These are phyloP conservation scores for Hypomyces perniciosus DNA, from an alignment of 2,329 filamentous ascomycete genomes.

Conservation along the genomic window DNA sequence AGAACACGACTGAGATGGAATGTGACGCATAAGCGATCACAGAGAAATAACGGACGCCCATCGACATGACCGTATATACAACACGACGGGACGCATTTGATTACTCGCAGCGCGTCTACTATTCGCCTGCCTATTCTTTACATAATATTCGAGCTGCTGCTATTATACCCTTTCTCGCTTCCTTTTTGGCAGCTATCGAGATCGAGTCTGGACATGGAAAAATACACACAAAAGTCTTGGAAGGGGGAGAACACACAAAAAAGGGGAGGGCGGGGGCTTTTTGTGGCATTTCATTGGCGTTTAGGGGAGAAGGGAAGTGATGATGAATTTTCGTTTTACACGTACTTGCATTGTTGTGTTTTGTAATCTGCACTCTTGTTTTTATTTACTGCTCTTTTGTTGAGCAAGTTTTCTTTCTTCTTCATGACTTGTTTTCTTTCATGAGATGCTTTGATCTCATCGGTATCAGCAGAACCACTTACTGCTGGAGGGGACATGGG, in stretches of 20 bases:
- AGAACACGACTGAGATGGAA: background rate
- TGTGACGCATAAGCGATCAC: background rate
- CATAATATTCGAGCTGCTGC: background rate
- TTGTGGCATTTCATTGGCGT: slow-evolving; percentile 9
- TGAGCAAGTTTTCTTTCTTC: background rate
- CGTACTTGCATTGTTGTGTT: background rate
- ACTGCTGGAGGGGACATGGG: too few species aligned
- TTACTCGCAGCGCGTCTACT: background rate
- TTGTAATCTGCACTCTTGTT: background rate
- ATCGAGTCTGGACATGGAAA: background rate
- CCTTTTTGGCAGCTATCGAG: slow-evolving; percentile 1
- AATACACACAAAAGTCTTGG: background rate
- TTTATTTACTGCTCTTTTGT: background rate
- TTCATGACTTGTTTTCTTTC: background rate
- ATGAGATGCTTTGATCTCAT: too few species aligned
- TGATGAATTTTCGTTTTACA: slow-evolving; percentile 1
- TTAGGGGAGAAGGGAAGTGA: background rate
- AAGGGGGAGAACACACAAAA: background rate
- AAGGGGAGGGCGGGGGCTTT: background rate
- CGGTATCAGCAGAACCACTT: too few species aligned
- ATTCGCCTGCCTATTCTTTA: background rate
- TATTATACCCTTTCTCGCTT: slow-evolving; percentile 7
- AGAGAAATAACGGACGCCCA: background rate
- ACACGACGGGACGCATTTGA: background rate
- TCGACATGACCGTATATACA: slow-evolving; percentile 5